Evolutionary conservation across 2,329 filamentous ascomycete species (phyloP).

Genomic region (Elsinoe ampelina): DNA sequence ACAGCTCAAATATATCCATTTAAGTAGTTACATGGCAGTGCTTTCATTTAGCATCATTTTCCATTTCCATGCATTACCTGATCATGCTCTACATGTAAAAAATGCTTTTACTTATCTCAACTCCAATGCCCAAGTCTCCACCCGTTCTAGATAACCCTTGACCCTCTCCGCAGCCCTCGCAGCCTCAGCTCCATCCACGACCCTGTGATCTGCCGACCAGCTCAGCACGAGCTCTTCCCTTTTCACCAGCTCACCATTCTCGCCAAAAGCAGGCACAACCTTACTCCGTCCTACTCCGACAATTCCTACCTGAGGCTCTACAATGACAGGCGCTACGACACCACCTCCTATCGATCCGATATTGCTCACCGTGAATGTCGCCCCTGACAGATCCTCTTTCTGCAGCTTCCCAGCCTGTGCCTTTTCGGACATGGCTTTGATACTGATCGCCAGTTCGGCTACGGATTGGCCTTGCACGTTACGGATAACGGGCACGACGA

Average conservation of each 20-base stretch:
- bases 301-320: constrained; percentile 84
- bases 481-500: constrained; percentile 85
- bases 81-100: no score
- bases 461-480: constrained; percentile 72
- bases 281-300: constrained; percentile 77
- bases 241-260: constrained; percentile 51
- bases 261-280: constrained; percentile 66
- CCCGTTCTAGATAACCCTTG: constrained; percentile 67
- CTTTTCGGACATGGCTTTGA: constrained; percentile 61
- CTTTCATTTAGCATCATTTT: not conserved
- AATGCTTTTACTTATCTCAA: constrained; percentile 47
- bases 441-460: constrained; percentile 65
- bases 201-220: constrained; percentile 91
- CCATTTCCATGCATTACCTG: not conserved
- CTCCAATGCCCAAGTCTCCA: constrained; percentile 77
- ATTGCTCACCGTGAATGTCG: constrained; percentile 93
- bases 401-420: constrained; percentile 67
- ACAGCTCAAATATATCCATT: not conserved
- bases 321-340: constrained; percentile 83
- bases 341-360: constrained; percentile 92
- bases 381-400: constrained; percentile 66
- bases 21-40: not conserved
- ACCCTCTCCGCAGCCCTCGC: constrained; percentile 81
- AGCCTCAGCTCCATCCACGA: constrained; percentile 91
- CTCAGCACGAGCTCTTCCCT: constrained; percentile 83